These are phyloP conservation scores for Psilocybe cyanescens DNA, from an alignment of 768 basidiomycete species.

Conservation along the genomic window DNA sequence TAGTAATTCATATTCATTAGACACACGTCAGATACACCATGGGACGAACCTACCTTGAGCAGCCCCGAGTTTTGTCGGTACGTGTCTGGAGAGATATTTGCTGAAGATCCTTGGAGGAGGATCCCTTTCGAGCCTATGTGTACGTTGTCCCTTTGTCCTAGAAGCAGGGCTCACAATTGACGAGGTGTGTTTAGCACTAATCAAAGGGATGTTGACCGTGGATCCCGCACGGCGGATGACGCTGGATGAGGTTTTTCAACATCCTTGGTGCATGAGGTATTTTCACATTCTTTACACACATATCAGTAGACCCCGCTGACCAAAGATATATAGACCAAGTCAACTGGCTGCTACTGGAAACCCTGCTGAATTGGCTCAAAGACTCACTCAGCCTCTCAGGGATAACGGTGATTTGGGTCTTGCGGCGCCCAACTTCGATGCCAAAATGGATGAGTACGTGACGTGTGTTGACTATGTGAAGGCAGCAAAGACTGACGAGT, in stretches of 20 bases:
- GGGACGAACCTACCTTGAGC: conserved; percentile 89
- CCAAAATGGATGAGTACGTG: neutral
- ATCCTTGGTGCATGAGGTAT: conserved; percentile 80
- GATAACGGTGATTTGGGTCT: conserved; percentile 76
- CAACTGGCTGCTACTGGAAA: conserved; percentile 59
- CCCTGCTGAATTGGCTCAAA: conserved; percentile 61
- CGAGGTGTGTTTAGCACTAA: conserved; percentile 53
- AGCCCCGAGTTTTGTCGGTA: conserved; percentile 85
- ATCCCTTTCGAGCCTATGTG: conserved; percentile 63
- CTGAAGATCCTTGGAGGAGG: conserved; percentile 79
- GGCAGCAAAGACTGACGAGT: neutral
- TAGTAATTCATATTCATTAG: neutral
- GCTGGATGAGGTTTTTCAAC: conserved; percentile 48
- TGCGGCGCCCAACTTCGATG: conserved; percentile 57
- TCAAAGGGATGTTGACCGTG: conserved; percentile 75
- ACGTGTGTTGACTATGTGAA: neutral
- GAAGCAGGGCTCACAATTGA: neutral
- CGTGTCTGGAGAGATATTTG: conserved; percentile 71
- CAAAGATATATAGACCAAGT: conserved; percentile 54
- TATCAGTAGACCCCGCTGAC: neutral
- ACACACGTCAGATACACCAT: conserved; percentile 81
- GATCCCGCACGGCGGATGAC: conserved; percentile 72
- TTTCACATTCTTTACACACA: conserved; percentile 12
- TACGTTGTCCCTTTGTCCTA: conserved; percentile 38
- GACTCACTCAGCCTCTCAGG: conserved; percentile 69